Base-by-base conservation (phyloP, 768 basidiomycete genomes). In the Sarcomyxa edulis region DNA sequence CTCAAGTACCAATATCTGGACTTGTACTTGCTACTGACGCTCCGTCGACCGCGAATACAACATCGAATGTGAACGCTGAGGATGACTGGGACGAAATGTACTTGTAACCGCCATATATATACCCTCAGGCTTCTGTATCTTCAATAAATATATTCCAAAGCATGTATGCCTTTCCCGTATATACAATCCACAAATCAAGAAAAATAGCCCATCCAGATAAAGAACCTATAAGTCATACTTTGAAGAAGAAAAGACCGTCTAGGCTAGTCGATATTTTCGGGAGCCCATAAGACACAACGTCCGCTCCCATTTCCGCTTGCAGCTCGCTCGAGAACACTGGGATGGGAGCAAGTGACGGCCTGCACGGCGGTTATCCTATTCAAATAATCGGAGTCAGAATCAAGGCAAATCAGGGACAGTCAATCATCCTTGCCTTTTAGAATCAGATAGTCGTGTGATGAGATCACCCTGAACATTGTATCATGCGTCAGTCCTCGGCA, bases 271-370 rank as follows among this genome's bases (percentile, higher is more conserved):
- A n/a, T n/a, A n/a, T n/a, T n/a, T n/a, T n/a, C n/a, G 5, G 74
- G 74, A 21, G 81, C 86, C 89, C 89, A 92, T 8, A 92, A 60
- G 9, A 85, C 74, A 54, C 88, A 90, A 37, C 84, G 70, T 19
- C 89, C 89, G 43, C 78, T 84, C 2, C 58, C 89, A 50, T 88
- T 91, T 15, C 87, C 89, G 31, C 75, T 86, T 3, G 72, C 88
- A 16, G 71, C 82, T 19, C 89, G 73, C 50, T 85, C 86, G 2
- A 86, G 68, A 15, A 86, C 60, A 39, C 54, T 80, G 0, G 89
- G 88, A 55, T 91, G 89, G 10, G 84, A 87, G 48, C 82, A 85
- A 6, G 89, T 87, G n/a, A 91, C 89, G n/a, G 89, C 87, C 59
- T 90, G 89, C 4, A 83, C 81, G 1, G 89, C 88, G 15, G 83